Evolutionary conservation across 495 filamentous ascomycete genomes (phyloP).

Genomic region (Penicillium bovifimosum): DNA sequence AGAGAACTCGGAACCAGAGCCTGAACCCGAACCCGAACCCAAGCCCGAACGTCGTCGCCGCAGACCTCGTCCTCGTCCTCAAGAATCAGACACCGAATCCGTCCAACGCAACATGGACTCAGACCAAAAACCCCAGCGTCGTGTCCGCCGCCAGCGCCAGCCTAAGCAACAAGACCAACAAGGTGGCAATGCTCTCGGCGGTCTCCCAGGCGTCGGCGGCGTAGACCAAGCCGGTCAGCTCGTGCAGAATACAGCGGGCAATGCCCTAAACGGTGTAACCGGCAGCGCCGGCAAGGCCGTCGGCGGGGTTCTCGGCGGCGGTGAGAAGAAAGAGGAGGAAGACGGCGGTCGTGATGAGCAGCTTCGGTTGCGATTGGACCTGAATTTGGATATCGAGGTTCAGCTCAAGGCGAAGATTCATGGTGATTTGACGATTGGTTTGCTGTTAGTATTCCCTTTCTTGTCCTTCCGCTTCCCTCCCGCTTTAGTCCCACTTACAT

Average conservation of each 20-base stretch:
- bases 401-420: constrained; percentile 89
- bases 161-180: constrained; percentile 28
- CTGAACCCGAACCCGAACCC: constrained; percentile 26
- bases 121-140: constrained; percentile 33
- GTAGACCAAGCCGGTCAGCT: constrained; percentile 52
- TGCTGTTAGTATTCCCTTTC: constrained; percentile 61
- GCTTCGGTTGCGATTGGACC: constrained; percentile 68
- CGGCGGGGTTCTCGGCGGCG: constrained; percentile 43
- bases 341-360: constrained; percentile 60
- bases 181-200: constrained; percentile 44
- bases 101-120: constrained; percentile 37
- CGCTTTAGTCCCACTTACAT: not conserved
- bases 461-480: not conserved
- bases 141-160: constrained; percentile 28
- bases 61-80: constrained; percentile 26
- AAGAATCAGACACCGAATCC: constrained; percentile 36
- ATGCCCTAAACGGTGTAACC: constrained; percentile 52
- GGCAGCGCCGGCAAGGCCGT: constrained; percentile 54
- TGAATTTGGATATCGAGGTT: constrained; percentile 86
- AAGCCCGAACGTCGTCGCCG: constrained; percentile 27
- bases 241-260: constrained; percentile 61
- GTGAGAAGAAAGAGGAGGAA: constrained; percentile 35
- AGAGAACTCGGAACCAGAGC: constrained; percentile 13
- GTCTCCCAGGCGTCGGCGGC: constrained; percentile 52
- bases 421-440: constrained; percentile 77